These are phyloP conservation scores for Brassica cretica DNA, from an alignment of 345 rosid species.

Conservation along the genomic window DNA sequence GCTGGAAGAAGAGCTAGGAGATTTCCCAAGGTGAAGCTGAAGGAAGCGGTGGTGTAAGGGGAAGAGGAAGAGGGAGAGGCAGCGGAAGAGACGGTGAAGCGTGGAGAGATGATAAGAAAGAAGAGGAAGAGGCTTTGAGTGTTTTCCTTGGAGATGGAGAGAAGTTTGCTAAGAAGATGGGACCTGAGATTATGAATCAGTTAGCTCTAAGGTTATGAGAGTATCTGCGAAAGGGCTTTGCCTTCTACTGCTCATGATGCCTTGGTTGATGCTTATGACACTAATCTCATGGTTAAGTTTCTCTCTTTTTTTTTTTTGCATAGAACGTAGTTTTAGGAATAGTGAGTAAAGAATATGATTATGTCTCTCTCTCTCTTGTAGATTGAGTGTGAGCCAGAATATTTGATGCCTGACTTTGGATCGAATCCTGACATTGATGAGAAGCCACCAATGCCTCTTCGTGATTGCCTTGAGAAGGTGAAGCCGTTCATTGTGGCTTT, in stretches of 20 bases:
- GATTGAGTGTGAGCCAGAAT: conserved; percentile 92
- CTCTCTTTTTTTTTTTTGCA: neutral
- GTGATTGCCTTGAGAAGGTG: conserved; percentile 79
- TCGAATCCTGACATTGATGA: conserved; percentile 89
- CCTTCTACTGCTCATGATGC: conserved; percentile 67
- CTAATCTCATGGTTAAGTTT: conserved; percentile 56
- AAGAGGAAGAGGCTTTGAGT: conserved; percentile 38
- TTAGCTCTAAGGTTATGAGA: conserved; percentile 65
- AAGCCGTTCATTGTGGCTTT: conserved; percentile 90
- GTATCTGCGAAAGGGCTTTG: conserved; percentile 48
- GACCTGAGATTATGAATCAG: conserved; percentile 59
- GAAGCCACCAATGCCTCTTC: conserved; percentile 78
- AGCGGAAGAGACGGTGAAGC: conserved; percentile 44
- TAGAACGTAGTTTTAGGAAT: neutral
- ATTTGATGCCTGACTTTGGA: conserved; percentile 71
- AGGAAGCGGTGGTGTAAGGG: neutral
- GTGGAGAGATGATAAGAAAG: conserved; percentile 41
- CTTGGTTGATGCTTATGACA: conserved; percentile 58
- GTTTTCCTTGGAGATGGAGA: conserved; percentile 62
- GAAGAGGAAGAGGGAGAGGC: conserved; percentile 41
- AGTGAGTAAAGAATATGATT: neutral
- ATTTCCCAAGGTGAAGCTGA: conserved; percentile 46
- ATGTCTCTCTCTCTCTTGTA: conserved; percentile 36
- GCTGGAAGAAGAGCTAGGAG: conserved; percentile 12
- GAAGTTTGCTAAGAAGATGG: conserved; percentile 59